Base-by-base conservation (phyloP, 495 filamentous ascomycete genomes). In the Astrothelium macrocarpum region DNA sequence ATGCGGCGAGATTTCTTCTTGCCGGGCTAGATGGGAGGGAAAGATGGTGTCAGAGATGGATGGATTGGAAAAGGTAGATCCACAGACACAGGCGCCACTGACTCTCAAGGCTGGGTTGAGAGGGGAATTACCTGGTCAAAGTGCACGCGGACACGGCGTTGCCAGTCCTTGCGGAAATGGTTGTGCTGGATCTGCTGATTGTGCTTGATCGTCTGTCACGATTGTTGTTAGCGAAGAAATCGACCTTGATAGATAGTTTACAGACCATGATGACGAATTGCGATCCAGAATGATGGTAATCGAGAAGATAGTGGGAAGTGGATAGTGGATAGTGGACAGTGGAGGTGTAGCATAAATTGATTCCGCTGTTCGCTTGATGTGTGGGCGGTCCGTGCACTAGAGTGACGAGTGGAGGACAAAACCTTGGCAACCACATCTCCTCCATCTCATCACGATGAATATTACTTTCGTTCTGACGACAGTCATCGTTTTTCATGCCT, bases 91-190 rank as follows among this genome's bases (percentile, higher is more conserved):
- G 75, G 75, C 75, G 75, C 75, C 75, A 73, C 73, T 71, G 64
- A n/a, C 73, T 75, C 74, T 75, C 71, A 72, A 61, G 53, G 59
- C 34, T 36, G 64, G 61, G 59, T 53, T 72, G 72, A 76, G 74
- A 72, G 72, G 69, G 66, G 73, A 78, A 76, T 78, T 91, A 97
- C 93, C 93, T 98, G 94, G 83, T 98, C 90, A 83, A 98, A 98
- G 84, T 97, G 95, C 77, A 85, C 85, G 80, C 91, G 89, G 71
- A 98, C 94, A 81, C 94, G 91, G 79, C 90, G 89, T 80, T 96
- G 91, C 94, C 94, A 98, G 83, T 98, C 90, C 91, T 98, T 98
- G 84, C 91, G 94, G 91, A 98, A 98, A 80, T 98, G 94, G 86
- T 94, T 95, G 86, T 95, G 87, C 75, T 85, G 92, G 80, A 98